Conservation (phyloP, 176 grass and related monocot genomes). For the Raddia distichophylla region DNA sequence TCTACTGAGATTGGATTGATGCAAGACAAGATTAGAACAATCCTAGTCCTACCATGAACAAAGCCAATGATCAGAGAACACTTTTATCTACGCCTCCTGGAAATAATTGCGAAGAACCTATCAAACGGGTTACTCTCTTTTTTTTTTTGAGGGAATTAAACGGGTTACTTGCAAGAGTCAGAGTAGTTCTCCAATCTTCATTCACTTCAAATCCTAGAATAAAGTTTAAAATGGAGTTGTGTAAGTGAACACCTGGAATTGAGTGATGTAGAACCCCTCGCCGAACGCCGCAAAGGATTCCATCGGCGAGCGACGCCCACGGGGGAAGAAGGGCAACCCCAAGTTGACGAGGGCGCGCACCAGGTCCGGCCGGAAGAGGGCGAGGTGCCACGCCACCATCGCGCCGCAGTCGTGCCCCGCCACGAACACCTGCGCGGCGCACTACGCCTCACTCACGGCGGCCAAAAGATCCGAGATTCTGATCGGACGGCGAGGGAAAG, state of each 20-base stretch:
- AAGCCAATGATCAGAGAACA: too few species aligned
- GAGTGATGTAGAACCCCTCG: slow-evolving; percentile 64
- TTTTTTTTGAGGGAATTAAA: too few species aligned
- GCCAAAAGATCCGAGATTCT: not conserved
- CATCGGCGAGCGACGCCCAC: not conserved
- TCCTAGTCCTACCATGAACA: too few species aligned
- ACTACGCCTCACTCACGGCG: not conserved
- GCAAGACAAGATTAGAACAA: not conserved
- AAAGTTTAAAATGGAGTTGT: not conserved
- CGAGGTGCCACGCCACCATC: slow-evolving; percentile 54
- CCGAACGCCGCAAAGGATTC: slow-evolving; percentile 30
- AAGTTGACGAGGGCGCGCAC: slow-evolving; percentile 52
- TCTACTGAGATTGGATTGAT: not conserved
- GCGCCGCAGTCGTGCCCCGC: slow-evolving; percentile 70
- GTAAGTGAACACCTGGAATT: slow-evolving; percentile 54
- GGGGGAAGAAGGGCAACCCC: slow-evolving; percentile 48
- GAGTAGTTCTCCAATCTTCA: not conserved
- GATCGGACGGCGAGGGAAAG: not conserved
- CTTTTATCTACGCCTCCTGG: too few species aligned
- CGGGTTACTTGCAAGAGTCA: too few species aligned
- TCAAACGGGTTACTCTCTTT: too few species aligned
- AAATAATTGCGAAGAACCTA: too few species aligned
- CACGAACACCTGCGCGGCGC: slow-evolving; percentile 49
- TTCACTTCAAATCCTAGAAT: slow-evolving; percentile 12
- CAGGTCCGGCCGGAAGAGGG: slow-evolving; percentile 66